These are phyloP conservation scores for Choiromyces venosus DNA, from an alignment of 495 filamentous ascomycete species.

Conservation along the genomic window DNA sequence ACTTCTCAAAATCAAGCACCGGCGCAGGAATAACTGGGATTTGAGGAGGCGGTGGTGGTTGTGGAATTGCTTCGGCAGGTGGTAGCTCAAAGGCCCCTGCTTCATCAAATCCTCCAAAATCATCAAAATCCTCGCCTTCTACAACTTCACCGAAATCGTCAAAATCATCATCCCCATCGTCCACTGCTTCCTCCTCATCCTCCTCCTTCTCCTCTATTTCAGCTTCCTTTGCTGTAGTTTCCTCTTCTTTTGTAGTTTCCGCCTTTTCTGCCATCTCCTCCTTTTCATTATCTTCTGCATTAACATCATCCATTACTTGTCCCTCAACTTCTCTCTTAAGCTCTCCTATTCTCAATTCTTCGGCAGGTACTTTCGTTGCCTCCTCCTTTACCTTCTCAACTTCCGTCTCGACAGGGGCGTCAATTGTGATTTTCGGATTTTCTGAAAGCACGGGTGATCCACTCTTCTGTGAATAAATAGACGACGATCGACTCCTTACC, in stretches of 20 bases:
- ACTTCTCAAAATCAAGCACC: slow-evolving; percentile 64
- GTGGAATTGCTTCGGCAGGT: slow-evolving; percentile 42
- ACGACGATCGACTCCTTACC: not conserved
- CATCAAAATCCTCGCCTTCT: slow-evolving; percentile 83
- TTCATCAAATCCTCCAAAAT: slow-evolving; percentile 92
- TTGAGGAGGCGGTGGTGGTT: slow-evolving; percentile 46
- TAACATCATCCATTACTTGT: slow-evolving; percentile 15
- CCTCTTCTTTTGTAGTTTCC: slow-evolving; percentile 7
- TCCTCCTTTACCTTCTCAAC: not conserved
- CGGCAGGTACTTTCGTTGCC: not conserved
- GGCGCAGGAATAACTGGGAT: slow-evolving; percentile 33
- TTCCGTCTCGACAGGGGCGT: not conserved
- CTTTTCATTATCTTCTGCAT: slow-evolving; percentile 44
- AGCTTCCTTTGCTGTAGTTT: no score
- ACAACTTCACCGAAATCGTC: slow-evolving; percentile 47
- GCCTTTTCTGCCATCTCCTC: slow-evolving; percentile 6
- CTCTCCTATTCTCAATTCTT: slow-evolving; percentile 13
- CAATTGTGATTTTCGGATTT: not conserved
- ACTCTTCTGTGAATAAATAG: not conserved
- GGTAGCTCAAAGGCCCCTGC: slow-evolving; percentile 40
- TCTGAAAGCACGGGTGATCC: not conserved
- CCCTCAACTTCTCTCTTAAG: slow-evolving; percentile 3
- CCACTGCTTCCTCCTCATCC: slow-evolving; percentile 48
- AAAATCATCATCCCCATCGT: slow-evolving; percentile 59
- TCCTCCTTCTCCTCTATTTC: not conserved